Evolutionary conservation across 805 yeast genomes (phyloP), one percentile per base, ranked within the genome.

Genomic region (Zygosaccharomyces pseudorouxii): DNA sequence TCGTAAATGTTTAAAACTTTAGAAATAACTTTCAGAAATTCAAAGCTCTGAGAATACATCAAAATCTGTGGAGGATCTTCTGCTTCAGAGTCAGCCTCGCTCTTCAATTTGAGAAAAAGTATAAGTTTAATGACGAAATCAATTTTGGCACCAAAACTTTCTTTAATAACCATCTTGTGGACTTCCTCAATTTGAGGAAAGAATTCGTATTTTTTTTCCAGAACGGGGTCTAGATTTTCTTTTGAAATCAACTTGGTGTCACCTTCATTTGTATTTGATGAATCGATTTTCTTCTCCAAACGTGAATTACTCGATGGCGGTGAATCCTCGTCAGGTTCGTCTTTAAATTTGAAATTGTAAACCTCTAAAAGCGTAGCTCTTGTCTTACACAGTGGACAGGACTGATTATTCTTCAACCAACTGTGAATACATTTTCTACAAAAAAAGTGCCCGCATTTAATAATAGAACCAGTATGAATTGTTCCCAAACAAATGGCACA

Each of bases 361-460:
- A 87, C 70, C 27, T 87, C 84, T 3, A 71, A 65, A 7, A 60
- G 53, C 20, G 65, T 66, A 14, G 88, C 69, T 1, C 54, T 54
- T 2, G 76, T 68, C 51, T 88, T 87, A 68, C 99, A 93, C 55
- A 89, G 73, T 0, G 99, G 98, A 65, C 99, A 93, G 1, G 71
- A 67, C 1, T 68, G 62, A 35, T 77, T 77, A 12, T 71, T 71
- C 18, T 66, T 68, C 45, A 85, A 62, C 99, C 99, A 93, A 47
- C 74, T 81, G 16, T 70, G 74, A 31, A 93, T 71, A 64, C 99
- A 93, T 1, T 79, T 86, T 49, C 80, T 78, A 63, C 99, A 93
- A 62, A 85, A 93, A 56, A 81, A 82, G 67, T 93, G 99, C 0
- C 98, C 98, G 74, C 99, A 93, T 8, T 81, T 81, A 0, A 96